phyloP scores from a whole-genome alignment of 164 flowering plant genomes.

The Saururus chinensis region DNA sequence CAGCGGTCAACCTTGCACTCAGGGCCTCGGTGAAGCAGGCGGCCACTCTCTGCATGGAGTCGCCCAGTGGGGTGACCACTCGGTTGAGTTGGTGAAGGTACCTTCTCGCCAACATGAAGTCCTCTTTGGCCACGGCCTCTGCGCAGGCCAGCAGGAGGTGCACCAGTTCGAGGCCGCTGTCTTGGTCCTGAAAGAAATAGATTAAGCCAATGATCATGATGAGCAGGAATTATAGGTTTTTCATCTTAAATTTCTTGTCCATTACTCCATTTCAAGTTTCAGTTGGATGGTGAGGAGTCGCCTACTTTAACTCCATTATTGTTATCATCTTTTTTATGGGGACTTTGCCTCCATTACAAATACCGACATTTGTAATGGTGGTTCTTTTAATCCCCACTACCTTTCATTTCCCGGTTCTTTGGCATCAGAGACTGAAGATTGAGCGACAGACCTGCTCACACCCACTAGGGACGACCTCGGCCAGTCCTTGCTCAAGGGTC shows the following conservation, averaged over 20 bases:
- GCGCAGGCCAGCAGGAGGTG: constrained; percentile 78
- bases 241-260: too few relatives aligned
- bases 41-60: constrained; percentile 77
- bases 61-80: constrained; percentile 48
- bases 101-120: constrained; percentile 45
- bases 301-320: too few relatives aligned
- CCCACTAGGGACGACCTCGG: neutral
- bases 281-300: too few relatives aligned
- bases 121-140: constrained; percentile 63
- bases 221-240: too few relatives aligned
- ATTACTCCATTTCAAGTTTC: too few relatives aligned
- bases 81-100: constrained; percentile 52
- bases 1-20: constrained; percentile 40
- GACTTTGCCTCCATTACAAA: too few relatives aligned
- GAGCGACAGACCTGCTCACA: neutral
- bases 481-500: neutral
- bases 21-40: constrained; percentile 70
- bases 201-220: neutral
- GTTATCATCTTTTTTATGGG: too few relatives aligned
- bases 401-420: too few relatives aligned
- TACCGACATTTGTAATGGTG: too few relatives aligned
- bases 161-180: constrained; percentile 68
- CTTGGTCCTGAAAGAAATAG: constrained; percentile 30
- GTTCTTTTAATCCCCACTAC: too few relatives aligned
- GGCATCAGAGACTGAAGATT: too few relatives aligned